Conservation (phyloP, 2,329 filamentous ascomycete genomes). For the Cyphellophora attinorum region DNA sequence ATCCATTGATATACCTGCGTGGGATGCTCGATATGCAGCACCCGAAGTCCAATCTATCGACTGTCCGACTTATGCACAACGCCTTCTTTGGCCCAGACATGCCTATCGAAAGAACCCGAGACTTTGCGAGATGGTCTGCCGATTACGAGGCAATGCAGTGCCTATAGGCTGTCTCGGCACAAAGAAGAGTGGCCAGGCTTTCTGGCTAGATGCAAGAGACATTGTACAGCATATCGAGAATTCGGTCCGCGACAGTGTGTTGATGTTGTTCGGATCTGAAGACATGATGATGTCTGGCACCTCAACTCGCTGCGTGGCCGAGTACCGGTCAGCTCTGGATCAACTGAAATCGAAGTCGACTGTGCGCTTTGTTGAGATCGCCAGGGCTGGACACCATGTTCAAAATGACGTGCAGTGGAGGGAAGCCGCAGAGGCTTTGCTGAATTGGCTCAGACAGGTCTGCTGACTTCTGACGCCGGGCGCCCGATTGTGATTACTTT, state of each 20-base stretch:
- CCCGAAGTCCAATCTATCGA: conserved; percentile 43
- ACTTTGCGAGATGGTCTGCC: conserved; percentile 34
- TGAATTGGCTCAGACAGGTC: no score
- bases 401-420: no score
- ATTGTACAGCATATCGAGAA: neutral
- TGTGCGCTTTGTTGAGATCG: no score
- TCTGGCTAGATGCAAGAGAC: neutral
- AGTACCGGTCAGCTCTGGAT: neutral
- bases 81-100: conserved; percentile 43
- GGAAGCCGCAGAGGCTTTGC: no score
- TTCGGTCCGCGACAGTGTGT: neutral
- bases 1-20: conserved; percentile 41
- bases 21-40: conserved; percentile 39
- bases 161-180: conserved; percentile 37
- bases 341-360: no score
- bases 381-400: no score
- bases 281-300: neutral
- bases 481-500: no score
- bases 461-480: no score
- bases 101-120: conserved; percentile 28
- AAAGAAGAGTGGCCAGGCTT: neutral
- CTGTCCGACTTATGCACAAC: conserved; percentile 36
- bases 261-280: neutral
- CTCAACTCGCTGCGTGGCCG: neutral
- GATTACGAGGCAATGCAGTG: conserved; percentile 45